Conservation (phyloP, 1,139 yeast species). For the Protomyces inundatus region DNA sequence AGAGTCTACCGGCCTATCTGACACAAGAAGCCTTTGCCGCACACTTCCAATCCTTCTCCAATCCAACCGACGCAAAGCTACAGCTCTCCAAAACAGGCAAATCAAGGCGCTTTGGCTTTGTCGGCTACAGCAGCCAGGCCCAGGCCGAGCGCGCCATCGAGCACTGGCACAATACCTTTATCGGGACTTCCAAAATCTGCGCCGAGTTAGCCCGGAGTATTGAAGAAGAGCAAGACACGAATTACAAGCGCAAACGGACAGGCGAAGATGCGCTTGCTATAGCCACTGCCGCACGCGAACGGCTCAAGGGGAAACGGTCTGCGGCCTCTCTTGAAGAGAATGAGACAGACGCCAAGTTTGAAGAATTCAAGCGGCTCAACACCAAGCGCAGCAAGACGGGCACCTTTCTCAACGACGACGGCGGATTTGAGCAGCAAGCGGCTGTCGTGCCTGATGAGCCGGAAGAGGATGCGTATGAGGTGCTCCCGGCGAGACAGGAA, state of each 20-base stretch:
- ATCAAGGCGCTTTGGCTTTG: slow-evolving; percentile 86
- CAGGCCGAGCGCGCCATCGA: slow-evolving; percentile 78
- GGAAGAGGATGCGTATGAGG: slow-evolving; percentile 36
- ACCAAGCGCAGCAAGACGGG: slow-evolving; percentile 59
- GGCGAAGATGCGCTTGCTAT: slow-evolving; percentile 71
- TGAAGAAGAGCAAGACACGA: slow-evolving; percentile 15
- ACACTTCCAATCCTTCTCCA: slow-evolving; percentile 58
- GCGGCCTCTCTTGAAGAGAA: slow-evolving; percentile 22
- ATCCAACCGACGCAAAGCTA: slow-evolving; percentile 80
- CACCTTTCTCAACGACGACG: slow-evolving; percentile 76
- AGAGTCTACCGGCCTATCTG: slow-evolving; percentile 76
- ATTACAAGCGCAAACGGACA: slow-evolving; percentile 27
- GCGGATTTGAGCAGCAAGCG: slow-evolving; percentile 21
- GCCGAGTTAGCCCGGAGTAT: slow-evolving; percentile 69
- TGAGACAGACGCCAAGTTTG: slow-evolving; percentile 55
- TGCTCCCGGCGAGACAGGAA: slow-evolving; percentile 28
- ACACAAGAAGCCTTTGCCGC: slow-evolving; percentile 68
- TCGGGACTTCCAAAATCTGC: slow-evolving; percentile 73
- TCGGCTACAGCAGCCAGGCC: slow-evolving; percentile 66
- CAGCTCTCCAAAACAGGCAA: slow-evolving; percentile 71
- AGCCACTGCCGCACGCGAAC: slow-evolving; percentile 43
- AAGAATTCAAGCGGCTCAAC: slow-evolving; percentile 78
- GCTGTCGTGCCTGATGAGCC: slow-evolving; percentile 28
- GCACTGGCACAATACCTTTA: slow-evolving; percentile 69
- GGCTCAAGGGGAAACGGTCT: background rate